Base-by-base conservation (phyloP, 805 yeast genomes). In the Wickerhamomyces sydowiorum region DNA sequence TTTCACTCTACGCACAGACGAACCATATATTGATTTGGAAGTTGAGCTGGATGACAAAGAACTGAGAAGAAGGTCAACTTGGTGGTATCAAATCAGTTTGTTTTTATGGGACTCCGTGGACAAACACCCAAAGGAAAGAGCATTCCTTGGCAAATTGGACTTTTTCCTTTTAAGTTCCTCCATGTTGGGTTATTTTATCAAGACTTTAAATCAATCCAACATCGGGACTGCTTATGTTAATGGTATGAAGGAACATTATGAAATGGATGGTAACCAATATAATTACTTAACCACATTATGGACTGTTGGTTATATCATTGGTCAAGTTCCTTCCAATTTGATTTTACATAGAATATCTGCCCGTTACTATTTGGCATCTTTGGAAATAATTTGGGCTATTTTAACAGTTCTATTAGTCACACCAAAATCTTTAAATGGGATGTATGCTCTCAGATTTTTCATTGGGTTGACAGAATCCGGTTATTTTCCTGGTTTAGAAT, bases 251-350 rank as follows among this genome's bases (percentile, higher is more conserved):
- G 73, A 70, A 49, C 58, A 65, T 48, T 67, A 61, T 40, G 41
- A 51, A 14, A 64, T 70, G 67, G 47, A 55, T 32, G 60, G 54
- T 13, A 66, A 64, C 40, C 72, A 74, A 44, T 66, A 64, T 44
- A 72, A 74, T 45, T 69, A 67, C 44, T 47, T 71, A 51, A 53
- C 58, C 5, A 64, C 76, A 1, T 45, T 65, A 28, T 72, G 69
- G 67, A 66, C 76, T 1, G 67, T 67, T n/a, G 78, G 78, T 5
- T 72, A 73, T 44, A 65, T 71, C 34, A 50, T 73, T 36, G 76
- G 76, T 2, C 73, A 68, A 41, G 58, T 72, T 22, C 78, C 78
- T 7, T 64, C 74, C 1, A 66, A 65, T 32, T 50, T 59, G 39
- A 51, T 72, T 12, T 51, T 70, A 33, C 69, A 64, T 44, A 50